phyloP scores from a whole-genome alignment of 352 stramenopile genomes.

The Chloridella minuta region DNA sequence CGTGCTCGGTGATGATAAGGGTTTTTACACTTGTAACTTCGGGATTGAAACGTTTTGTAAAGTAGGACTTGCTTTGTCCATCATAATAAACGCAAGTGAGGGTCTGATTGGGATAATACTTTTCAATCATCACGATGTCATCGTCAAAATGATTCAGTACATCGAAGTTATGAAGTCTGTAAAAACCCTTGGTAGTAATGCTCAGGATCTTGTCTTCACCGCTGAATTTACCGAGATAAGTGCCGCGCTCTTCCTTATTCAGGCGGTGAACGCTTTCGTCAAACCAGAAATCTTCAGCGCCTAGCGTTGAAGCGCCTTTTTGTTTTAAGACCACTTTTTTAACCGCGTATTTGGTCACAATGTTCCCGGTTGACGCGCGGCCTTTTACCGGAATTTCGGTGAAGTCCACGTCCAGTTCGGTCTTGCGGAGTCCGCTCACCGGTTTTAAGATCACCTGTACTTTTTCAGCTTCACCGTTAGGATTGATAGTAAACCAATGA shows the following conservation, averaged over 20 bases:
- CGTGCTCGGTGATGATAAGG: background rate
- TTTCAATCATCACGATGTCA: background rate
- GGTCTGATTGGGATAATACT: background rate
- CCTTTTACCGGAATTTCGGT: background rate
- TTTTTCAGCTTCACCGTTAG: background rate
- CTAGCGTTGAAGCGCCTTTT: background rate
- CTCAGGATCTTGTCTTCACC: background rate
- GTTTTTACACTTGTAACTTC: background rate
- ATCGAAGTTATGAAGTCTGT: background rate
- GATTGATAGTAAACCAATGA: background rate
- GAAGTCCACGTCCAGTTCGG: background rate
- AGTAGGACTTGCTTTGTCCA: background rate
- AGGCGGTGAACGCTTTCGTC: background rate
- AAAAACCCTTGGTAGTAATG: background rate
- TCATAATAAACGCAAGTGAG: background rate
- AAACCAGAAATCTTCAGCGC: background rate
- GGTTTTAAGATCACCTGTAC: background rate
- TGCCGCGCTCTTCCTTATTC: background rate
- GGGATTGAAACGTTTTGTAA: background rate
- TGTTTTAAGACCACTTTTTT: background rate
- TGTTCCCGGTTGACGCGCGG: background rate
- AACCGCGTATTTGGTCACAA: background rate
- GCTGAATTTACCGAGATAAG: background rate
- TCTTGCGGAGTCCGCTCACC: background rate
- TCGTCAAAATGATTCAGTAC: background rate